Conservation (phyloP, 2,329 filamentous ascomycete species). For the Podosphaera xanthii region DNA sequence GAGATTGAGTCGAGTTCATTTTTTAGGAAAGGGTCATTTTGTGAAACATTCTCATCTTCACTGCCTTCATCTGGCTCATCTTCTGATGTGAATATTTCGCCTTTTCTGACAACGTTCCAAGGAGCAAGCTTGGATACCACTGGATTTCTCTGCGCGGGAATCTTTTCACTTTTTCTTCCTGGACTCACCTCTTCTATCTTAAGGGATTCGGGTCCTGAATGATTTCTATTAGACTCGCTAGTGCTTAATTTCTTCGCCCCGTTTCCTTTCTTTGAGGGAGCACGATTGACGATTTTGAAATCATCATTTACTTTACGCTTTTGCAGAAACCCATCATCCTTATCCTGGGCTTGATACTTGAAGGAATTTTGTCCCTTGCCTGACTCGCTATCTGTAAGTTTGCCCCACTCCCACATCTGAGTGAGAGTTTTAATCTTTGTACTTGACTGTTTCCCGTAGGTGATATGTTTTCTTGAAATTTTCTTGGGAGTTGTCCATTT, state of each 20-base stretch:
- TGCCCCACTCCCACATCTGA: neutral
- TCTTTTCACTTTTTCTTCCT: neutral
- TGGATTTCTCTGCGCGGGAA: neutral
- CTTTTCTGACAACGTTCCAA: neutral
- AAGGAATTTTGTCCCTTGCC: neutral
- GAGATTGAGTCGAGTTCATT: constrained; percentile 8
- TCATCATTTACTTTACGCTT: neutral
- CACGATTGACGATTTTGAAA: neutral
- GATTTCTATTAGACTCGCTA: neutral
- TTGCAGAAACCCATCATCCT: neutral
- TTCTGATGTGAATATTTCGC: neutral
- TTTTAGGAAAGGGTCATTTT: neutral
- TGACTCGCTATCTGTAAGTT: neutral
- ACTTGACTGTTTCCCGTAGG: constrained; percentile 1
- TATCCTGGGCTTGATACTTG: neutral
- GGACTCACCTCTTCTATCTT: neutral
- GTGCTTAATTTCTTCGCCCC: neutral
- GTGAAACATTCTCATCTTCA: neutral
- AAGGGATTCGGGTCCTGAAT: neutral
- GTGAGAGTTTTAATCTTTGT: neutral
- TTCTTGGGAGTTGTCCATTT: neutral
- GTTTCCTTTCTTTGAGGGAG: neutral
- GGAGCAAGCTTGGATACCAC: neutral
- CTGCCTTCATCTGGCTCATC: neutral
- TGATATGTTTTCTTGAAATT: neutral